Evolutionary conservation across 768 basidiomycete genomes (phyloP), one percentile per base, ranked within the genome.

Genomic region (Boletus tylopilopsis): DNA sequence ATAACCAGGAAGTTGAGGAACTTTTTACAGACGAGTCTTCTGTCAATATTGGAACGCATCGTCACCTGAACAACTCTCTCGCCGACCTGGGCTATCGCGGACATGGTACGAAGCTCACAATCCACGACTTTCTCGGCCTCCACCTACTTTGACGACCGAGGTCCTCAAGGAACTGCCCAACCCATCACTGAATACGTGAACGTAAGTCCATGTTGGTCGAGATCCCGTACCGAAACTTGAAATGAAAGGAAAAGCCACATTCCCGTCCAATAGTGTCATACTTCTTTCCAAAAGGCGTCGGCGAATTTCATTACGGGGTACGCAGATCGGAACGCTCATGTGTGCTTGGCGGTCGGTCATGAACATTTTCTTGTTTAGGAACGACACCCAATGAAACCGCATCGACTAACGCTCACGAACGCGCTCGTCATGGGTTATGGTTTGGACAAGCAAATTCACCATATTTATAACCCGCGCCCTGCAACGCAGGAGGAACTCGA

Each of bases 301-400:
- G 96, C 3, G 85, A 89, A 54, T 90, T 93, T 66, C 96, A 99
- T 66, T 99, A 97, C 73, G 95, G 95, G 54, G 95, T 95, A 71
- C 47, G 82, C 71, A 21, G 7, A 7, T 7, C 2, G 6, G 3
- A 2, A 19, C 32, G 21, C 15, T 23, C 7, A 3, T 12, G 27
- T 25, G 47, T 29, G 34, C 47, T 30, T 8, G 22, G 24, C 37
- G 35, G 38, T 41, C 37, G 55, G n/a, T 34, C 21, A 15, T 47
- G 48, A 51, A 36, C 35, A 10, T 24, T n/a, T n/a, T 16, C 34
- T 10, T 24, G 10, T 19, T 36, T 58, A 98, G 95, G 93, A 96
- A 80, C 82, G 87, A 41, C 95, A 99, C 71, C 95, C 95, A 3
- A 99, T 99, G 95, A 96, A 97, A 68, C 95, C 95, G 5, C 93